Percentiles rank a stretch among this genome's conserved stretches.
Conservation (phyloP, 163 green algal genomes). For the Scenedesmus sp. region DNA sequence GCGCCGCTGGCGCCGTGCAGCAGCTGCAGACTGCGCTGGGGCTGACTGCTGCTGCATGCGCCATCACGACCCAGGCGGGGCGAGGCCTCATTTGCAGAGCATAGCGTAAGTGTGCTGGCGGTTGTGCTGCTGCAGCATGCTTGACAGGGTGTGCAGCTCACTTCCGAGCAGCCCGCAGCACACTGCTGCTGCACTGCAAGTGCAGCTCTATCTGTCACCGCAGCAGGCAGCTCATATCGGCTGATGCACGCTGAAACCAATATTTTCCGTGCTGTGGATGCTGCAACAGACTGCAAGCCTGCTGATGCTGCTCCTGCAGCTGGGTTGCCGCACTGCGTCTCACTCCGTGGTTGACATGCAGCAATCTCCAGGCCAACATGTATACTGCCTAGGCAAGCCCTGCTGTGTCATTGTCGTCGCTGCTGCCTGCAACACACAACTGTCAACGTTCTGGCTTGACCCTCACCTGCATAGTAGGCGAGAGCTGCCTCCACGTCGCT, state of each 20-base stretch:
- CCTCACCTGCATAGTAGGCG: constrained; percentile 58
- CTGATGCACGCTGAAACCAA: background rate
- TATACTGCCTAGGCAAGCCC: background rate
- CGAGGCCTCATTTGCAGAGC: too few species aligned
- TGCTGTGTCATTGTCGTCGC: background rate
- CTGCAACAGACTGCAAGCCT: background rate
- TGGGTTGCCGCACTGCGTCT: background rate
- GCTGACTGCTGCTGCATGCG: too few species aligned
- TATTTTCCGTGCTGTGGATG: background rate
- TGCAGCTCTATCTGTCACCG: background rate
- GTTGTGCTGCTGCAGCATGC: background rate
- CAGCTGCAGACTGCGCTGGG: background rate
- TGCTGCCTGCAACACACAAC: background rate
- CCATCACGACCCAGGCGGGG: too few species aligned
- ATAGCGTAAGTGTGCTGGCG: background rate
- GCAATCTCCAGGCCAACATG: too few species aligned
- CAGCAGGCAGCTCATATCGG: background rate
- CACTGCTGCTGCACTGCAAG: background rate
- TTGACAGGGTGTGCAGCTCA: background rate
- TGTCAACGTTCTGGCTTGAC: background rate
- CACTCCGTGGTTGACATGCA: background rate
- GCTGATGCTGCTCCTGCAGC: background rate
- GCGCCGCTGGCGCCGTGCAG: too few species aligned
- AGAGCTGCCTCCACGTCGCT: constrained; percentile 69
- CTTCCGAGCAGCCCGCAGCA: background rate